Base-by-base conservation (phyloP, 305 asterid species). In the Solanum hybrid region DNA sequence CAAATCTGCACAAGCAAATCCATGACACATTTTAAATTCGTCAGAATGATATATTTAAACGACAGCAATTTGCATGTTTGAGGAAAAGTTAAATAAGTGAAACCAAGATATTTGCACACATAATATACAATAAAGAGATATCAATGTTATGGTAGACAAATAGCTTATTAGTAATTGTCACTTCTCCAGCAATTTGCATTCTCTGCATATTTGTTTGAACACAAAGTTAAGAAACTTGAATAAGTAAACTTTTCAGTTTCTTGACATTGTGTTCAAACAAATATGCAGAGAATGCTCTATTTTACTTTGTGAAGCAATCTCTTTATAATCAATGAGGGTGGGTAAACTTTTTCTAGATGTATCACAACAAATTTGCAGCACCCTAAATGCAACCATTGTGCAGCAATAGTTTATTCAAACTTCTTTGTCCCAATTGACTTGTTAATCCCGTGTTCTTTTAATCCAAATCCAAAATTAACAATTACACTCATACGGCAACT, bases 1-100 rank as follows among this genome's bases (percentile, higher is more conserved):
- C 91, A 91, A 89, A 93, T 97, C 98, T 97, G 97, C 92, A 81
- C 46, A 88, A 88, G 76, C 78, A 87, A 86, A 88, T 34, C 84
- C 46, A 34, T 77, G 84, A 77, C 5, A 17, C 29, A 34, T 77
- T 73, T 77, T 20, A 34, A 77, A 77, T 77, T 42, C 29, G 27
- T 77, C 29, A 34, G 38, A 34, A 77, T 10, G 17, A 35, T 32
- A 34, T 34, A 77, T 34, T 77, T 10, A 34, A 77, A 77, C 10
- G 5, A 77, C 46, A 77, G 24, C 46, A 77, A 77, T 79, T 79
- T 79, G 85, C 10, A 36, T 10, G 32, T 37, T 36, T 35, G 85
- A 22, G 20, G 40, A 35, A 36, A 78, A 78, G 56, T n/a, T 78
- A 78, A 36, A 36, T 22, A 78, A 35, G 85, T 78, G 85, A 36